Evolutionary conservation across 2,329 filamentous ascomycete species (phyloP).

Genomic region (Scleromitrula shiraiana): DNA sequence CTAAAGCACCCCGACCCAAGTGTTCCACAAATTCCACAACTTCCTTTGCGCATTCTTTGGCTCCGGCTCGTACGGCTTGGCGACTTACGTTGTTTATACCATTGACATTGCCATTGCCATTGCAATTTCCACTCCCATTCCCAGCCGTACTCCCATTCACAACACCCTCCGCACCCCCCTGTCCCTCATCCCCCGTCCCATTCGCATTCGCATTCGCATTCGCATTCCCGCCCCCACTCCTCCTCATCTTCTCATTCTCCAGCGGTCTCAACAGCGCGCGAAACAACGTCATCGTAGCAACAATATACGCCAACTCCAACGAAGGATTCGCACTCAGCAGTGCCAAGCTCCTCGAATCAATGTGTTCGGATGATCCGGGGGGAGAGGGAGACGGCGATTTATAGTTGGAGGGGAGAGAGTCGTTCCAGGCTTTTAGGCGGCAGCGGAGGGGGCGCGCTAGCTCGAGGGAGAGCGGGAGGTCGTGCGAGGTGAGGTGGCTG

Average conservation of each 20-base stretch:
- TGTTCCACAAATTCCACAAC: slow-evolving; percentile 29
- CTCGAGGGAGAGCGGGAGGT: slow-evolving; percentile 28
- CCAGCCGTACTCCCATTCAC: slow-evolving; percentile 16
- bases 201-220: too few relatives aligned
- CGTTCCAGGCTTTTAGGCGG: slow-evolving; percentile 28
- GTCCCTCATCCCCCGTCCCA: too few relatives aligned
- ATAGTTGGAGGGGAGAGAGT: slow-evolving; percentile 25
- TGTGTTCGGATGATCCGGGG: slow-evolving; percentile 17
- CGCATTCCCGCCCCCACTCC: too few relatives aligned
- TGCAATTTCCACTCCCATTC: too few relatives aligned
- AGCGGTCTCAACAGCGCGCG: slow-evolving; percentile 29
- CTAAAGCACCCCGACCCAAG: slow-evolving; percentile 22
- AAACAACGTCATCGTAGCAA: slow-evolving; percentile 31
- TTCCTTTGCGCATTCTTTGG: slow-evolving; percentile 28
- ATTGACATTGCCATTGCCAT: too few relatives aligned
- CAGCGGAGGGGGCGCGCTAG: slow-evolving; percentile 24
- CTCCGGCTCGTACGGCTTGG: slow-evolving; percentile 23
- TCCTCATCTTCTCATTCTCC: slow-evolving; percentile 24
- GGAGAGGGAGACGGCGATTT: too few relatives aligned
- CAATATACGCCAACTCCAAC: slow-evolving; percentile 29
- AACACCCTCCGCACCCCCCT: too few relatives aligned
- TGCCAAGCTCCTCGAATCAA: slow-evolving; percentile 20
- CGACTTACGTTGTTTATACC: too few relatives aligned
- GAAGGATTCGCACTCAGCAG: slow-evolving; percentile 27
- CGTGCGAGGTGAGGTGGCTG: slow-evolving; percentile 24